Base-by-base conservation (phyloP, 1,284 basidiomycete species). In the Rhizoctonia solani region DNA sequence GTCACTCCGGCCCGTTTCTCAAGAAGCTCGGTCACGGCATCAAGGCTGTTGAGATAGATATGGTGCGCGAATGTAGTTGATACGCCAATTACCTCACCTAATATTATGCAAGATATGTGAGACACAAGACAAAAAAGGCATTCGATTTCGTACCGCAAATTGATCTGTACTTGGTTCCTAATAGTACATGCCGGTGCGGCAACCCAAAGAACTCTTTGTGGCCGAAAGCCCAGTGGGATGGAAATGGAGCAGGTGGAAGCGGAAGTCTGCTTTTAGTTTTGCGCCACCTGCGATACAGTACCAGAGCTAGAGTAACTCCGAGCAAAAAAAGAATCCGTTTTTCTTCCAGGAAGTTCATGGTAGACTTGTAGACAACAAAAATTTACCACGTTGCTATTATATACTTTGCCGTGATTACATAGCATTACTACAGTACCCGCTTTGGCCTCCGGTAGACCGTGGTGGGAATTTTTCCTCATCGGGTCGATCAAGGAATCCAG, bases 1-100 rank as follows among this genome's bases (percentile, higher is more conserved):
- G 58, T 63, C 30, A 37, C 30, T 11, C 44, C 47, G 13, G 58
- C 46, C 21, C 47, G 29, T 39, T 63, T 63, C n/a, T 63, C 58
- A 4, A 63, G 21, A 8, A 63, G 11, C 32, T 63, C 58, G n/a
- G 34, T 21, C 11, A 39, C 47, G 9, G 47, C 27, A 37, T n/a
- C 27, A 16, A 37, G 32, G 34, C n/a, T 19, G 21, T 63, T 63
- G 2, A 63, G 21, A 4, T 39, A 37, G 9, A 63, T 41, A 3
- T n/a, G 19, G 1, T 46, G 50, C 14, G 19, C 16, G n/a, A 34
- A 52, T 3, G 39, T 37, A 8, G 58, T 37, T 19, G 21, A 34
- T 2, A 63, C n/a, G 34, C 32, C 37, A 21, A 63, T 34, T 23
- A 63, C 32, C 14, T 50, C 58, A 11, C 58, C 58, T 61, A 27